phyloP scores from a whole-genome alignment of 73 alveolate species.

The Paramecium primaurelia region DNA sequence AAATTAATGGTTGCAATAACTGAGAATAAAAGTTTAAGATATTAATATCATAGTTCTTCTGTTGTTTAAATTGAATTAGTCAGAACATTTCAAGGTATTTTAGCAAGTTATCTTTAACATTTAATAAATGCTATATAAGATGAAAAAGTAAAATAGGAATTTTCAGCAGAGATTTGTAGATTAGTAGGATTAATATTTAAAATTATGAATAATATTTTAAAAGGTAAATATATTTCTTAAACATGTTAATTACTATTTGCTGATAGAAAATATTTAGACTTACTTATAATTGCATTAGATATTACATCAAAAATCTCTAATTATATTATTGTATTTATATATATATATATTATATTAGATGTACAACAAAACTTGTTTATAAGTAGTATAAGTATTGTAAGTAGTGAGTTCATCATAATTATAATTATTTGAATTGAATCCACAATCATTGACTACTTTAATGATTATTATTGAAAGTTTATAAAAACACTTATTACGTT shows the following conservation, averaged over 20 bases:
- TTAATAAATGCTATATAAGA: background rate
- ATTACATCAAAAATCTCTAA: background rate
- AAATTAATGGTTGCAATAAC: slow-evolving; percentile 35
- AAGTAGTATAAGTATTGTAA: background rate
- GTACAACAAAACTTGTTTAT: slow-evolving; percentile 1
- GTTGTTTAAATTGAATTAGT: slow-evolving; percentile 23
- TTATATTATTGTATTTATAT: background rate
- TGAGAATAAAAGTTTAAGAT: slow-evolving; percentile 3
- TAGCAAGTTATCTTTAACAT: background rate
- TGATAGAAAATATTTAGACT: slow-evolving; percentile 20
- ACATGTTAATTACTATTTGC: slow-evolving; percentile 11
- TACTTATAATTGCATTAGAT: background rate
- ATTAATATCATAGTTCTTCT: slow-evolving; percentile 15
- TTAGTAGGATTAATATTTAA: background rate
- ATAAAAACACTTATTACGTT: background rate
- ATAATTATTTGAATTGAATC: slow-evolving; percentile 5
- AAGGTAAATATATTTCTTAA: slow-evolving; percentile 1
- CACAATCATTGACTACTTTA: background rate
- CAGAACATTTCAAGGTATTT: background rate
- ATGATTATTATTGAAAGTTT: background rate
- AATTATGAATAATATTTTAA: background rate
- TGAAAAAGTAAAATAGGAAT: background rate
- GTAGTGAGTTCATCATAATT: background rate
- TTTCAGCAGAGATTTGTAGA: slow-evolving; percentile 27
- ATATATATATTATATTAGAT: background rate